Base-by-base conservation (phyloP, 176 grass and related monocot genomes). In the Oryza glumipatula region DNA sequence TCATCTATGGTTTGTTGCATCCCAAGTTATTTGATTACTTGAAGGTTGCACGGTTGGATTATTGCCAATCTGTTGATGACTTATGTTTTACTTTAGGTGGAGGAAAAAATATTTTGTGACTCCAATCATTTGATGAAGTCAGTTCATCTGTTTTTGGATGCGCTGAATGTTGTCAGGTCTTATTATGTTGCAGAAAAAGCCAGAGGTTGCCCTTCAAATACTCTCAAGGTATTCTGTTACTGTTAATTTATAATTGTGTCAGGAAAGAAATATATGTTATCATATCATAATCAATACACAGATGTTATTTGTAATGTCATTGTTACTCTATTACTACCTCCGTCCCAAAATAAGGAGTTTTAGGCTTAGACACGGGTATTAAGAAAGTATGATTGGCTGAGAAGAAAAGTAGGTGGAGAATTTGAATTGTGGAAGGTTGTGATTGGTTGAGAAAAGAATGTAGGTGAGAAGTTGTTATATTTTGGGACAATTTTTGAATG, bases 31-130 rank as follows among this genome's bases (percentile, higher is more conserved):
- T 58, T 80, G 46, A 46, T 56, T 76, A 66, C 43, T 88, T 73
- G 44, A 64, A 38, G 76, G 38, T 77, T 84, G 38, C 44, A 47
- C 17, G 54, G 36, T 67, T 15, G 58, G 24, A 21, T 75, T 83
- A 66, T 22, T 83, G 24, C 17, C 26, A 66, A 64, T 47, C 44
- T 60, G 32, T 80, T 79, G 32, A 84, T 87, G 61, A 79, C 33
- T 79, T 82, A 47, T 52, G 7, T 68, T 68, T 64, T 80, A 5
- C 86, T 85, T 91, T 74, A 97, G 95, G 78, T 98, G 69, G 85
- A 95, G 76, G 78, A 95, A 85, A 95, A 79, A 70, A 91, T 98
- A 70, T 98, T 98, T 88, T 80, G 95, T 76, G 95, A 95, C 54
- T 91, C 92, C 45, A 98, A 98, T 91, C 38, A 84, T 86, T 88